Evolutionary conservation across 352 stramenopile species (phyloP), one percentile per base, ranked within the genome.

Genomic region (Phytophthora sojae): DNA sequence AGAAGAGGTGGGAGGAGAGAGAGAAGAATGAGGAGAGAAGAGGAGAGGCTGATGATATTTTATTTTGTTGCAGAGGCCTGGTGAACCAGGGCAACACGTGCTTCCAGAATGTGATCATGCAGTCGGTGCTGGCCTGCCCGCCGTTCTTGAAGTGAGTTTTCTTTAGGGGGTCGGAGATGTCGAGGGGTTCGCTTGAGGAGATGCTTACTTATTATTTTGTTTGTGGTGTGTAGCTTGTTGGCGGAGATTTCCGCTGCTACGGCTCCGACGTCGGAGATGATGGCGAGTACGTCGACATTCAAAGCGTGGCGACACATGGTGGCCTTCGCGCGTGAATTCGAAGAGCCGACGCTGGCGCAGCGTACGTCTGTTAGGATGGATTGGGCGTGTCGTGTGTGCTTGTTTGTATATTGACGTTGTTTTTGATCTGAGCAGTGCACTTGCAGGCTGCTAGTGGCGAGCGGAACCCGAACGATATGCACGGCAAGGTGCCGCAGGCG

Each of bases 91-190:
- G 89, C 71, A 96, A 96, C 60, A 96, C 89, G 58, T 96, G 89
- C 75, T 96, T 96, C 73, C 89, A 96, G 77, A 96, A 96, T 62
- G 89, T 92, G 12, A 96, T 94, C 56, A 79, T 96, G 74, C 89
- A 96, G 79, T 94, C 86, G 8, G 72, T 96, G 15, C 69, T 96
- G 23, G 79, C 85, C 15, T 96, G 89, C 62, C 77, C 86, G 19
- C 89, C 87, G 35, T 94, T 94, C 45, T 72, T 94, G 50, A 96
- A 96, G 88, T 96, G 64, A 44, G 81, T 82, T 50, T n/a, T n/a
- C n/a, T 32, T 6, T 9, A 2, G 19, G n/a, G n/a, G 39, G 2
- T 23, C 37, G 21, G 7, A 44, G 12, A 14, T 39, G 30, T 35
- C 9, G 30, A 35, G 30, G 26, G 42, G 4, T 12, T 8, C 37